A percentile compares a stretch with the other conserved stretches of the same genome.
Conservation (phyloP, 2,329 filamentous ascomycete species). For the Aspergillus tubingensis region DNA sequence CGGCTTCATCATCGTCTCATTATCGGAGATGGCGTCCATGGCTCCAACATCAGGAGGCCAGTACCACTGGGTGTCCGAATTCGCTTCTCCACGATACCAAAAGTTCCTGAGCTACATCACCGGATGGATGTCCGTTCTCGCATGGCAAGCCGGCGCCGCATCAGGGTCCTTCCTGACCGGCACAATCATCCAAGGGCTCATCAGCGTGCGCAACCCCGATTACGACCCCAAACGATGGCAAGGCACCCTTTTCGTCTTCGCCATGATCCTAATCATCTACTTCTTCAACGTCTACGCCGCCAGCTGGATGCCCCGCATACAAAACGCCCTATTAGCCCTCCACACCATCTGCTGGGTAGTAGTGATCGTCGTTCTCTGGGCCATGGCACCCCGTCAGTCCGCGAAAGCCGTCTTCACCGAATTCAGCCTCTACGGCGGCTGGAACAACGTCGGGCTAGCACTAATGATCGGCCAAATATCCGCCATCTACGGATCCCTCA, state of each 20-base stretch:
- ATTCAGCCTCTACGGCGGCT: conserved; percentile 43
- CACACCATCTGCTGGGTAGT: conserved; percentile 43
- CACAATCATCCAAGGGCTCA: conserved; percentile 50
- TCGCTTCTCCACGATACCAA: conserved; percentile 51
- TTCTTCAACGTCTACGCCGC: conserved; percentile 44
- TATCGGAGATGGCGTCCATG: conserved; percentile 65
- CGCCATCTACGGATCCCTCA: conserved; percentile 33
- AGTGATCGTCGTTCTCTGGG: conserved; percentile 34
- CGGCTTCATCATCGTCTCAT: conserved; percentile 58
- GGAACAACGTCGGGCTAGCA: conserved; percentile 37
- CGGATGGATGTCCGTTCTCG: conserved; percentile 54
- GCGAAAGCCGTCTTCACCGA: conserved; percentile 37
- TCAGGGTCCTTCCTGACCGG: conserved; percentile 52
- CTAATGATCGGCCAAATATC: conserved; percentile 42
- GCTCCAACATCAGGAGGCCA: conserved; percentile 61
- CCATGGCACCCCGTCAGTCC: conserved; percentile 34
- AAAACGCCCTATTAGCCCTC: conserved; percentile 41
- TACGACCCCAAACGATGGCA: conserved; percentile 51
- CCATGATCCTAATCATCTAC: conserved; percentile 47
- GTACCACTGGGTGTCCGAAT: conserved; percentile 61
- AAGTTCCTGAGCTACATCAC: conserved; percentile 58
- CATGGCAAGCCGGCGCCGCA: conserved; percentile 54
- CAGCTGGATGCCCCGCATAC: conserved; percentile 37
- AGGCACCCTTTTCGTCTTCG: conserved; percentile 52
- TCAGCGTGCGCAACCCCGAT: conserved; percentile 44